A percentile compares a stretch with the other conserved stretches of the same genome.
These are phyloP conservation scores for Penicillium janthinellum DNA, from an alignment of 2,329 filamentous ascomycete species.

Conservation along the genomic window DNA sequence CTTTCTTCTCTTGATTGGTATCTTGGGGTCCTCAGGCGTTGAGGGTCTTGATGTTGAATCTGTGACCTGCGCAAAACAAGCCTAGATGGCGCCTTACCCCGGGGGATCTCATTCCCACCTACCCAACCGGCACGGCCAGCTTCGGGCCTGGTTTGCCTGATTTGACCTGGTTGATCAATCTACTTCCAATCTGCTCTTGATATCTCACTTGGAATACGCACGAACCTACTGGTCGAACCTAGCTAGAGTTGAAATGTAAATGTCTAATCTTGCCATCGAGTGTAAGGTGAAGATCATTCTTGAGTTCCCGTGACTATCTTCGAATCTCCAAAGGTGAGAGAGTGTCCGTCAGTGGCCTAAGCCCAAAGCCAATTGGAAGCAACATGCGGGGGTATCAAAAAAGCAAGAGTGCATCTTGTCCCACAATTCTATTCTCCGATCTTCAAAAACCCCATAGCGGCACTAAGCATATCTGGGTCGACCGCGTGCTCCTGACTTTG, in stretches of 20 bases:
- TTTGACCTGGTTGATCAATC: background rate
- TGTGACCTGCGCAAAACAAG: background rate
- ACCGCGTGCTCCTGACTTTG: conserved; percentile 14
- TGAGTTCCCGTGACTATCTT: background rate
- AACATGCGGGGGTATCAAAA: conserved; percentile 16
- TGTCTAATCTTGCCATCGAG: conserved; percentile 2
- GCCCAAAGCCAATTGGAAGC: background rate
- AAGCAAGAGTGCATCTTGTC: background rate
- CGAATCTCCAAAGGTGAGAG: background rate
- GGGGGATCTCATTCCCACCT: background rate
- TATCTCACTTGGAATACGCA: background rate
- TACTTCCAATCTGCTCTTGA: background rate
- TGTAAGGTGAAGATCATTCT: background rate
- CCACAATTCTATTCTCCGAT: conserved; percentile 24
- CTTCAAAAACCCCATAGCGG: conserved; percentile 39
- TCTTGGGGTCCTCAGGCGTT: background rate
- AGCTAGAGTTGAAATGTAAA: conserved; percentile 10
- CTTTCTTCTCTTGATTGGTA: background rate
- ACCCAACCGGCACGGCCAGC: too few species aligned
- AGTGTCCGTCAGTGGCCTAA: background rate
- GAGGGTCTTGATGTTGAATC: background rate
- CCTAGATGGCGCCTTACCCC: background rate
- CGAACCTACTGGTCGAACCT: background rate
- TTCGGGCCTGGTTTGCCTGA: background rate
- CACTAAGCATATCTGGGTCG: conserved; percentile 35